Evolutionary conservation across 2,329 filamentous ascomycete genomes (phyloP), one percentile per base, ranked within the genome.

Genomic region (Cercospora sojina): DNA sequence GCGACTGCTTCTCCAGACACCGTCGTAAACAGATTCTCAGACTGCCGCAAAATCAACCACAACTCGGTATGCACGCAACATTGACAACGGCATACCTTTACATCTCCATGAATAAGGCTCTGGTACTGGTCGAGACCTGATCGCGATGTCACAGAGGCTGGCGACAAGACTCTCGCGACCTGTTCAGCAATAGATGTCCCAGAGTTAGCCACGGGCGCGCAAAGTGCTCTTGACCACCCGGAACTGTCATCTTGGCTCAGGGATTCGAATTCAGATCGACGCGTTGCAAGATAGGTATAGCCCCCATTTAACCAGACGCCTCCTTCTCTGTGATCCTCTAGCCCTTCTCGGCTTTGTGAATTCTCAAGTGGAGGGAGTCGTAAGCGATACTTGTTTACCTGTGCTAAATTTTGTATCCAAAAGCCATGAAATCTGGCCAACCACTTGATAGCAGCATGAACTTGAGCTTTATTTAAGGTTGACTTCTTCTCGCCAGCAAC

Each of bases 21-120:
- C 0, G 79, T 86, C 0, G 85, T 86, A 72, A 90, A 90, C 6
- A 90, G 80, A 66, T 91, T 91, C 70, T 90, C 88, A 0, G 86
- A 88, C 75, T 63, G 25, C 29, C n/a, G 53, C 27, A 20, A 18
- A 20, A 56, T 16, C 20, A 62, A 49, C 25, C 18, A 13, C 56
- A 20, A 12, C 35, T 60, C 12, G 18, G 5, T 18, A 29, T 10
- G 35, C n/a, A n/a, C 38, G 38, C 25, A 16, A 29, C 20, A 60
- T n/a, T 25, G 35, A 18, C 25, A 60, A 43, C 12, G 25, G 35
- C 29, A 16, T 32, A 63, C 60, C 60, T 91, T 91, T 60, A 90
- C 87, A 64, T 91, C 88, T 7, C 88, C 88, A 71, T 91, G 88
- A 7, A 91, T 85, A 16, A 86, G 81, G 0, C 87, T 88, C 69